Conservation (phyloP, 2,329 filamentous ascomycete genomes). For the Xylaria sp. region DNA sequence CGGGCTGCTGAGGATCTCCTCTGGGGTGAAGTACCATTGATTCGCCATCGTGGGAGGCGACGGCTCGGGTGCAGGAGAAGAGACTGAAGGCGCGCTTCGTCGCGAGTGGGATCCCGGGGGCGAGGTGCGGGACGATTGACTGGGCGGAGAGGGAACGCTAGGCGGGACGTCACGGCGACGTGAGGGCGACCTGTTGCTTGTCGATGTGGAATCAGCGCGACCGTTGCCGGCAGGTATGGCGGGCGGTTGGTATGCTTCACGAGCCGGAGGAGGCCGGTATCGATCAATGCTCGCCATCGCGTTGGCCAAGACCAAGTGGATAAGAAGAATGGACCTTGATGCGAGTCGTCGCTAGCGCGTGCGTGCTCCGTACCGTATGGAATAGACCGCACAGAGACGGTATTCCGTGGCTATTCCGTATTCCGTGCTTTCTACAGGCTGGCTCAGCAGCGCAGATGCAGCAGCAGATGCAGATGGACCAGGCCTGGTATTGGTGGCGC, state of each 20-base stretch:
- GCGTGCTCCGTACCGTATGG: not conserved
- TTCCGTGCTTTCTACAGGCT: not conserved
- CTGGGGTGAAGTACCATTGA: slow-evolving; percentile 87
- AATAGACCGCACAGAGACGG: not conserved
- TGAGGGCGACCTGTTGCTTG: slow-evolving; percentile 40
- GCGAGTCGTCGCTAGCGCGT: not conserved
- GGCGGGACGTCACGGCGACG: slow-evolving; percentile 54
- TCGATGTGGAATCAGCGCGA: slow-evolving; percentile 21
- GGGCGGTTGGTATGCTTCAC: slow-evolving; percentile 54
- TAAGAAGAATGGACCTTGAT: not conserved
- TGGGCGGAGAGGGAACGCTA: slow-evolving; percentile 56
- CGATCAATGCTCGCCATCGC: slow-evolving; percentile 56
- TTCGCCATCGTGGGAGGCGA: slow-evolving; percentile 35
- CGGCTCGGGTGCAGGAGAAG: slow-evolving; percentile 36
- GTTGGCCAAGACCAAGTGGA: slow-evolving; percentile 17
- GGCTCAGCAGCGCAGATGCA: not conserved
- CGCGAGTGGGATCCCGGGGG: slow-evolving; percentile 41
- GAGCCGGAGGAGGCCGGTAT: slow-evolving; percentile 49
- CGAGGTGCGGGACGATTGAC: slow-evolving; percentile 49
- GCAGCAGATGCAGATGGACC: not conserved
- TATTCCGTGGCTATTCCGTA: not conserved
- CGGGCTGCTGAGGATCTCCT: slow-evolving; percentile 77
- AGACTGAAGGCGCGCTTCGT: slow-evolving; percentile 41
- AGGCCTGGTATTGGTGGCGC: not conserved
- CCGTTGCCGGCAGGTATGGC: slow-evolving; percentile 34